These are phyloP conservation scores for Lanzia echinophila DNA, from an alignment of 2,329 filamentous ascomycete genomes.

Conservation along the genomic window DNA sequence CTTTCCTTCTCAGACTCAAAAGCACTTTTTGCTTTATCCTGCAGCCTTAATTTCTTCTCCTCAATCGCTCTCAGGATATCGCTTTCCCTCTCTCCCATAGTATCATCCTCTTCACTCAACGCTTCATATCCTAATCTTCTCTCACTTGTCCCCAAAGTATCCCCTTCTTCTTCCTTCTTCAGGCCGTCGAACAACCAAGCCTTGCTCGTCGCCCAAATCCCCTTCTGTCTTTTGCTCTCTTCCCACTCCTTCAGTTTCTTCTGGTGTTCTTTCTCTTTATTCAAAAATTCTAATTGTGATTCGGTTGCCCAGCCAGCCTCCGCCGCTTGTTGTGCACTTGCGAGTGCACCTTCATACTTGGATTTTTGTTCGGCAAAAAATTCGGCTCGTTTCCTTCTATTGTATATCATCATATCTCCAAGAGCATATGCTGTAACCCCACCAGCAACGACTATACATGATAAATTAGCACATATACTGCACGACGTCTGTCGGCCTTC, in stretches of 20 bases:
- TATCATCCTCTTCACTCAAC: constrained; percentile 21
- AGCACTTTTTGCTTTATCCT: constrained; percentile 22
- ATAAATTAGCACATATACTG: constrained; percentile 1
- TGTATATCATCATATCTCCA: constrained; percentile 60
- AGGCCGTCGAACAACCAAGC: constrained; percentile 30
- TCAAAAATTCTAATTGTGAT: constrained; percentile 44
- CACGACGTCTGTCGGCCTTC: no score
- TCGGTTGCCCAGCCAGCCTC: constrained; percentile 39
- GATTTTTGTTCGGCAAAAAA: constrained; percentile 47
- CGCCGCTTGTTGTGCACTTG: constrained; percentile 38
- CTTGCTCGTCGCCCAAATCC: constrained; percentile 23
- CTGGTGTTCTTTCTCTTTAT: constrained; percentile 49
- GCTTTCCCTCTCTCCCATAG: constrained; percentile 19
- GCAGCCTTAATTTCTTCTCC: constrained; percentile 23
- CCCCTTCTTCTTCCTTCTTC: constrained; percentile 29
- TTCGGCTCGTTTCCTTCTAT: constrained; percentile 55
- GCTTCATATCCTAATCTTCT: constrained; percentile 20
- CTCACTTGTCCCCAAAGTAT: constrained; percentile 21
- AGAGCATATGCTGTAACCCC: constrained; percentile 58
- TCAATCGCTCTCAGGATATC: constrained; percentile 25
- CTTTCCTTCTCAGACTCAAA: constrained; percentile 28
- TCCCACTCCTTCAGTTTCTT: constrained; percentile 12
- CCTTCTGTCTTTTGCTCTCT: constrained; percentile 24
- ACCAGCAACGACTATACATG: constrained; percentile 45
- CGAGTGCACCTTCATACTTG: constrained; percentile 39